Conservation (phyloP, 2,329 filamentous ascomycete species). For the Verticillium klebahnii region DNA sequence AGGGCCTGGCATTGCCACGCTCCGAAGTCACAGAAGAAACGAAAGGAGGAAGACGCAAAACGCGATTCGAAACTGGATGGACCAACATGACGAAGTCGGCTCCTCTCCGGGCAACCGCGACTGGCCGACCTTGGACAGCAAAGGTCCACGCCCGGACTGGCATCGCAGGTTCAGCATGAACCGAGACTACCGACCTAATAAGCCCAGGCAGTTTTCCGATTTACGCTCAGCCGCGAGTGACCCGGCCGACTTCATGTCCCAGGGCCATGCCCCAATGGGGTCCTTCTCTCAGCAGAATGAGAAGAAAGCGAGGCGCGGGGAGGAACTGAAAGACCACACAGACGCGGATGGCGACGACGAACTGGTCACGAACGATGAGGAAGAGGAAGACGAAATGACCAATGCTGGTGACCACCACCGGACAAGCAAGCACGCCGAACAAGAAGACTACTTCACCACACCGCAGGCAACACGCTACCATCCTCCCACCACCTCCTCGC, state of each 20-base stretch:
- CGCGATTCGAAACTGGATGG: conserved; percentile 89
- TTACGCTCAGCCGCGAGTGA: conserved; percentile 58
- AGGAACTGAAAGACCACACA: conserved; percentile 55
- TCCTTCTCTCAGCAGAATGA: neutral
- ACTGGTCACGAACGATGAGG: conserved; percentile 75
- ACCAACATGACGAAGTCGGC: conserved; percentile 53
- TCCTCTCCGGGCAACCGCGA: conserved; percentile 38
- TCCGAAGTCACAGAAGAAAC: conserved; percentile 55
- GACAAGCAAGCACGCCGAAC: conserved; percentile 12
- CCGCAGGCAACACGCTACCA: conserved; percentile 29
- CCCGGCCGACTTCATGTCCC: conserved; percentile 56
- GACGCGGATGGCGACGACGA: conserved; percentile 90
- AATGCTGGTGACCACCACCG: conserved; percentile 27
- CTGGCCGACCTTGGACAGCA: conserved; percentile 45
- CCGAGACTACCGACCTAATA: conserved; percentile 39
- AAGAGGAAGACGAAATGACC: conserved; percentile 48
- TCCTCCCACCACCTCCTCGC: conserved; percentile 20
- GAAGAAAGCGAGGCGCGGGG: conserved; percentile 15
- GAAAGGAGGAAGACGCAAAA: conserved; percentile 72
- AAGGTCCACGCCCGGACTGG: conserved; percentile 37
- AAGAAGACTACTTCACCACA: conserved; percentile 53
- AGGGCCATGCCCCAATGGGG: neutral
- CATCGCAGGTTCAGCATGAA: conserved; percentile 49
- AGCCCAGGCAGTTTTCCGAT: conserved; percentile 48
- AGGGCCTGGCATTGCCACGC: conserved; percentile 59